Conservation (phyloP, 345 rosid species). For the Punica granatum region DNA sequence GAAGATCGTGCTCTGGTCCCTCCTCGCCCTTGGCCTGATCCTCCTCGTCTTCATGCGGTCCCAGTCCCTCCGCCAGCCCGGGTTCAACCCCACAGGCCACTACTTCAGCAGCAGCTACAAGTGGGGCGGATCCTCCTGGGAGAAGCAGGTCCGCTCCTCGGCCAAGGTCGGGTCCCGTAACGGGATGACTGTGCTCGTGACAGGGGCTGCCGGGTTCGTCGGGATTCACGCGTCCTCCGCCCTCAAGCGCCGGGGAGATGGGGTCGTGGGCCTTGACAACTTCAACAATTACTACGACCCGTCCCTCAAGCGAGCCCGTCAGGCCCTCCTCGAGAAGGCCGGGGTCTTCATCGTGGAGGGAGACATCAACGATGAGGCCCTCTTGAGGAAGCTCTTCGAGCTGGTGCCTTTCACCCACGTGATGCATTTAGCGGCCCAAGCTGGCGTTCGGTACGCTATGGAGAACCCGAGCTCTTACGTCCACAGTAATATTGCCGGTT, state of each 20-base stretch:
- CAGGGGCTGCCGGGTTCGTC: constrained; percentile 34
- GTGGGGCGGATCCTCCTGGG: constrained; percentile 21
- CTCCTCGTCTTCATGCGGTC: neutral
- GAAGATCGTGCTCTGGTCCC: constrained; percentile 2
- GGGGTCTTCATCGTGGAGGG: constrained; percentile 34
- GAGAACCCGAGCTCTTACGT: constrained; percentile 76
- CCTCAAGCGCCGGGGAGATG: constrained; percentile 28
- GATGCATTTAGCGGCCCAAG: constrained; percentile 82
- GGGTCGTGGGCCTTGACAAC: constrained; percentile 31
- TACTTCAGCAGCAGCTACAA: neutral
- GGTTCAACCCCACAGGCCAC: neutral
- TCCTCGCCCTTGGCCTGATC: constrained; percentile 3
- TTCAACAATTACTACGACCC: constrained; percentile 36
- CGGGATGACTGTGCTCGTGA: constrained; percentile 30
- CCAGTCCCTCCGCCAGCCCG: neutral
- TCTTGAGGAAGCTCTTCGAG: constrained; percentile 34
- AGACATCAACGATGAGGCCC: constrained; percentile 27
- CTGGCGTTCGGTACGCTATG: constrained; percentile 90
- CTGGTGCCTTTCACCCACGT: constrained; percentile 15
- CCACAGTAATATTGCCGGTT: constrained; percentile 81
- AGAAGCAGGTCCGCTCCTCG: constrained; percentile 26
- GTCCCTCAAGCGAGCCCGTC: constrained; percentile 30
- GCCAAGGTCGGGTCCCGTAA: constrained; percentile 21
- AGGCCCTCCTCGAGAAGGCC: constrained; percentile 28
- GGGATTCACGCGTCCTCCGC: constrained; percentile 36